A percentile compares a stretch with the other conserved stretches of the same genome.
These are phyloP conservation scores for Coccomyxa sp. DNA, from an alignment of 139 green algal species.

Conservation along the genomic window DNA sequence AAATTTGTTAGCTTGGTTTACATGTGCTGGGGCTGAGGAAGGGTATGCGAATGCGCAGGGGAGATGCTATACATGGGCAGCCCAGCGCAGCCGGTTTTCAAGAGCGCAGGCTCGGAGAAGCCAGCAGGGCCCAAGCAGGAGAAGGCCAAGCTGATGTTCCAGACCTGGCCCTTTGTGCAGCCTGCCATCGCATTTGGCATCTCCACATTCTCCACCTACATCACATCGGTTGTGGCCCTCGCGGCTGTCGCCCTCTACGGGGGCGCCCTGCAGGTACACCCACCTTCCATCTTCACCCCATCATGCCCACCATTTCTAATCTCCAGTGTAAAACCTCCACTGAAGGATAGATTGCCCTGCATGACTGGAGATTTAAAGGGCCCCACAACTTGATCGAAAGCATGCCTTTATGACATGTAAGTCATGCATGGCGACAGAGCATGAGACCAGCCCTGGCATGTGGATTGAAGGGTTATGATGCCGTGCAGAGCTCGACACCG, in stretches of 20 bases:
- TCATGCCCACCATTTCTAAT: too few species aligned
- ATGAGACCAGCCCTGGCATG: not conserved
- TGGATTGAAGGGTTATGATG: not conserved
- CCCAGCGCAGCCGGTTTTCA: not conserved
- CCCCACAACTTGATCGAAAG: too few species aligned
- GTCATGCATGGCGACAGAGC: not conserved
- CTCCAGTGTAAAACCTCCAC: too few species aligned
- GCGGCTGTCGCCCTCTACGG: not conserved
- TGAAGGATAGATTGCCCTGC: too few species aligned
- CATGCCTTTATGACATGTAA: not conserved
- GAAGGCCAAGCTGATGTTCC: not conserved
- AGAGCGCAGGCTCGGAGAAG: not conserved
- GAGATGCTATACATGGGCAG: not conserved
- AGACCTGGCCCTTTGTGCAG: not conserved
- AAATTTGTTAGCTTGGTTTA: too few species aligned
- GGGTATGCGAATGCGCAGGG: too few species aligned
- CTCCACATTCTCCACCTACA: not conserved
- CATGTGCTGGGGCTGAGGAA: too few species aligned
- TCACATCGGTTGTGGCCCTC: not conserved
- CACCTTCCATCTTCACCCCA: too few species aligned
- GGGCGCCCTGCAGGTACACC: not conserved
- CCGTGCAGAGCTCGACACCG: not conserved
- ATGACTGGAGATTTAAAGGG: too few species aligned
- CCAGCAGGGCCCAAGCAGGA: not conserved
- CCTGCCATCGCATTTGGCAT: not conserved